phyloP scores from a whole-genome alignment of 176 grass and related monocot genomes.

The Eragrostis curvula region DNA sequence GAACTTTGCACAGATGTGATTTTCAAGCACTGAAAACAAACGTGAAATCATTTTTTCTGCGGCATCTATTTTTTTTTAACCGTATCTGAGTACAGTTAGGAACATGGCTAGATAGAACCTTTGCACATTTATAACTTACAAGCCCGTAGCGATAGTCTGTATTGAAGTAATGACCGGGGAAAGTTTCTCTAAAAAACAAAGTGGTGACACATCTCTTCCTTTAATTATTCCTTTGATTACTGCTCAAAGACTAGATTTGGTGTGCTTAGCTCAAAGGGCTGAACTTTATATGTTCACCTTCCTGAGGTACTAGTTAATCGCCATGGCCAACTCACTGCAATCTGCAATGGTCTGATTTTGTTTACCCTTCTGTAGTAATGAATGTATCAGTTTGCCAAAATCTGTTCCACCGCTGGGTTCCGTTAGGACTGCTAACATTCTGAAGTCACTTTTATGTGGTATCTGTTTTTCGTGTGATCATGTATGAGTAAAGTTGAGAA shows the following conservation, averaged over 20 bases:
- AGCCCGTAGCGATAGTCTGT: neutral
- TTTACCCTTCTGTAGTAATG: neutral
- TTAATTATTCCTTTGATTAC: constrained; percentile 6
- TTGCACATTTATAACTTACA: neutral
- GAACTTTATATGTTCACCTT: neutral
- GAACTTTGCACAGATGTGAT: neutral
- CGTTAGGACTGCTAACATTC: neutral
- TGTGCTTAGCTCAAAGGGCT: neutral
- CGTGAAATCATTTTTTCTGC: neutral
- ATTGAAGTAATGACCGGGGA: neutral
- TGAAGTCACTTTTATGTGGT: neutral
- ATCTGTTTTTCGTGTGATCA: neutral
- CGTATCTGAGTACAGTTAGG: neutral
- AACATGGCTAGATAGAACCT: neutral
- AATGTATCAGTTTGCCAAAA: constrained; percentile 17
- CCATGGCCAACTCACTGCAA: neutral
- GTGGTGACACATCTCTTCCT: neutral
- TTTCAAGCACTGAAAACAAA: neutral
- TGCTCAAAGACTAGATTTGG: neutral
- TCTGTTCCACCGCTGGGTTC: neutral
- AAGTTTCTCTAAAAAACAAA: constrained; percentile 13
- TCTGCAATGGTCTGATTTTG: neutral
- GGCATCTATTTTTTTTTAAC: neutral
- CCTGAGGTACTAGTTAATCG: neutral
- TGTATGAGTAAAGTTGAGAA: neutral